Base-by-base conservation (phyloP, 345 rosid genomes). In the Microthlaspi erraticum region DNA sequence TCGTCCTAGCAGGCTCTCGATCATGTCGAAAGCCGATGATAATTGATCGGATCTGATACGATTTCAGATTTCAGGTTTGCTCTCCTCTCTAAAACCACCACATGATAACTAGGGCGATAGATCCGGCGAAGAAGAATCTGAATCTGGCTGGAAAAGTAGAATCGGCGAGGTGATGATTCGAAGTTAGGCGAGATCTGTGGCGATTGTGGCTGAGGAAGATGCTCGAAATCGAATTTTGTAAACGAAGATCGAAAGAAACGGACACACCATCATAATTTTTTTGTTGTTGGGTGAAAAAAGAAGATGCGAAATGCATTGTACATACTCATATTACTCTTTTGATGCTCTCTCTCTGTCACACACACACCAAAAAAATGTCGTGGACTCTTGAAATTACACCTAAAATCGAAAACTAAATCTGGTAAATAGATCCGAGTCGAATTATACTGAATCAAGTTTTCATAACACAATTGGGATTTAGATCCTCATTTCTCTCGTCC, bases 1-100 rank as follows among this genome's bases (percentile, higher is more conserved):
- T 0, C 72, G 89, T 71, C 89, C 84, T 0, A 93, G 98, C 48
- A 79, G 98, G 39, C 88, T 93, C 8, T 93, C 97, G 12, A 12
- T 65, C 12, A 84, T 86, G 96, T 71, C 90, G 1, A 83, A 79
- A 72, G 84, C 86, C 5, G 81, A 72, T 3, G 77, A 64, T 56
- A 37, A 33, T 62, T 79, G 63, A 55, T 64, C 10, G 5, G 43
- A 79, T 45, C 70, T 51, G 62, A 31, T 54, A 4, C 33, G 19
- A 16, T 38, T 33, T 41, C 34, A 73, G 67, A 9, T 66, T 31
- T 55, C 70, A 70, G 75, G 66, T 76, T 69, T 56, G 79, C 33
- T 68, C 43, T 75, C 49, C 38, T 75, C 74, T 61, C 13, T 42
- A 59, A 71, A 48, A 13, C 12, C 36, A 39, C 37, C 36, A 4